A percentile compares a stretch with the other conserved stretches of the same genome.
Conservation (phyloP, 495 filamentous ascomycete genomes). For the Xylaria longipes region DNA sequence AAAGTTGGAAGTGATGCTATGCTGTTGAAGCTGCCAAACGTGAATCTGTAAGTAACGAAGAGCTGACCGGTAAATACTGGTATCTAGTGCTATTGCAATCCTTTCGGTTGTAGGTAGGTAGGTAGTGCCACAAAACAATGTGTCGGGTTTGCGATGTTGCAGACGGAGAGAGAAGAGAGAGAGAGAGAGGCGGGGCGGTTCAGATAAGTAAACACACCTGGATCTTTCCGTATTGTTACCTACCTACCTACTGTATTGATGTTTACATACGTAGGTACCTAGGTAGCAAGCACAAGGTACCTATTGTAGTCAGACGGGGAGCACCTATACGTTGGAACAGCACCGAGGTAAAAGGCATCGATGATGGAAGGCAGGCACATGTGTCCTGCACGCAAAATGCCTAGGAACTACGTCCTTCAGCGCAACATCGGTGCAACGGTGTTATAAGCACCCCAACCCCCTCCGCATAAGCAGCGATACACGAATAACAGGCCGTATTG, state of each 20-base stretch:
- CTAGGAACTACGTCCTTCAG: not conserved
- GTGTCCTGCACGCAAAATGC: not conserved
- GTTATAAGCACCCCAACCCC: not conserved
- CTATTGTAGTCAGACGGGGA: too few relatives aligned
- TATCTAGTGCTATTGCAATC: not conserved
- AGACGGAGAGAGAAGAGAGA: not conserved
- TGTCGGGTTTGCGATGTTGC: not conserved
- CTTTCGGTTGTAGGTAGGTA: not conserved
- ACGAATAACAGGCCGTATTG: not conserved
- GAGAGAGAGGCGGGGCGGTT: not conserved
- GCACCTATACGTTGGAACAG: not conserved
- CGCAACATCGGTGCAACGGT: not conserved
- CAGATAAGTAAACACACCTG: not conserved
- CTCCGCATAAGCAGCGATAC: not conserved
- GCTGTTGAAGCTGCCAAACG: not conserved
- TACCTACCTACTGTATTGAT: too few relatives aligned
- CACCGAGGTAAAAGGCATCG: not conserved
- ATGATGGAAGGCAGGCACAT: not conserved
- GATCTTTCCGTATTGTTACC: not conserved
- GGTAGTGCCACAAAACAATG: not conserved
- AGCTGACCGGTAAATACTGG: not conserved
- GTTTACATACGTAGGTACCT: not conserved
- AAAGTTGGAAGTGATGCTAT: not conserved
- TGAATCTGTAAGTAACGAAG: not conserved
- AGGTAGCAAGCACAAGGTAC: too few relatives aligned